Evolutionary conservation across 2,329 filamentous ascomycete species (phyloP).

Genomic region (Thermomyces lanuginosus): DNA sequence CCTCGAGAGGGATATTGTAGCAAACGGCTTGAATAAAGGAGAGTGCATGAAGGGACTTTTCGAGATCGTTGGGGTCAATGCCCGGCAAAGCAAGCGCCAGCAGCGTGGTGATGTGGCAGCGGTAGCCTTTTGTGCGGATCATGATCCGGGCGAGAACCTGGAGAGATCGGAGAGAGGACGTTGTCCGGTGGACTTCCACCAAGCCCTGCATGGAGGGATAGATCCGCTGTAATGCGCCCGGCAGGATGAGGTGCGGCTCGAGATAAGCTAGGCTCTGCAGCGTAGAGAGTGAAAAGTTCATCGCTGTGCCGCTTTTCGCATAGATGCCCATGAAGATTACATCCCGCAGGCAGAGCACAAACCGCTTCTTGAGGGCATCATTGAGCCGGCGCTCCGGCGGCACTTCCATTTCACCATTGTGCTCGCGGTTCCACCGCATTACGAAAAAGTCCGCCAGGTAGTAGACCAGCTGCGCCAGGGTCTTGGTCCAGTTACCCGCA

Average conservation of each 20-base stretch:
- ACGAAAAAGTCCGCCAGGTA: constrained; percentile 94
- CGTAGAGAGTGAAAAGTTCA: constrained; percentile 80
- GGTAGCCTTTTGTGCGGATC: constrained; percentile 83
- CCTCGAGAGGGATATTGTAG: constrained; percentile 86
- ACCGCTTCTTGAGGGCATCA: constrained; percentile 65
- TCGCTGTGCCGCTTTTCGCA: constrained; percentile 80
- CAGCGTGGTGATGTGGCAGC: constrained; percentile 86
- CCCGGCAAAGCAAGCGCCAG: constrained; percentile 86
- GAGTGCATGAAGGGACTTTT: constrained; percentile 87
- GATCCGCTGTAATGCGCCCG: constrained; percentile 84
- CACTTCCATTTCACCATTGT: constrained; percentile 77
- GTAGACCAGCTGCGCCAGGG: constrained; percentile 76
- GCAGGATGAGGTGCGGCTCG: constrained; percentile 79
- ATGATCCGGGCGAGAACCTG: constrained; percentile 87
- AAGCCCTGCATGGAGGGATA: constrained; percentile 93
- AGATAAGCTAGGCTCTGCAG: constrained; percentile 79
- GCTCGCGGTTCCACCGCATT: constrained; percentile 91
- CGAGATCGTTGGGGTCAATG: constrained; percentile 92
- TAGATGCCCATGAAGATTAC: constrained; percentile 98
- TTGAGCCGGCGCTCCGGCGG: constrained; percentile 66
- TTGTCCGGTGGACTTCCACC: constrained; percentile 91
- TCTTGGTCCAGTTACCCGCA: constrained; percentile 77
- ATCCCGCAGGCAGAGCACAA: constrained; percentile 75
- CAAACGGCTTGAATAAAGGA: constrained; percentile 92
- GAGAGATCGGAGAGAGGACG: constrained; percentile 77